Evolutionary conservation across 208 protist species (phyloP), one percentile per base, ranked within the genome.

Genomic region (Wallacemonas rigidus): DNA sequence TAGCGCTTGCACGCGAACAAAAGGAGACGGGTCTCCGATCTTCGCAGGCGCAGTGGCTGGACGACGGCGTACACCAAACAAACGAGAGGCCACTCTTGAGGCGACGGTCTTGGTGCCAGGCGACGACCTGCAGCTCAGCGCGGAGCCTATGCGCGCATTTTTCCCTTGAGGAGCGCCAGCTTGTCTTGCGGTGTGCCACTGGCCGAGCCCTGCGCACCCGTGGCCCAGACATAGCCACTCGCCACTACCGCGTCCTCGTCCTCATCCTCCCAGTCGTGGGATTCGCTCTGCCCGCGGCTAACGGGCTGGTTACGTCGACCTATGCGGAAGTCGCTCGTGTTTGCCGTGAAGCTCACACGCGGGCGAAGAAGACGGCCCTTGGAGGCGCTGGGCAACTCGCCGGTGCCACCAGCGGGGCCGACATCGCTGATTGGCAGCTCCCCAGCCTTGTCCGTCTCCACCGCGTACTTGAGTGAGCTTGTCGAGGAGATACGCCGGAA

Each of bases 341-440:
- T 57, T 3, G 47, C 67, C 12, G 67, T 48, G 51, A 71, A 71
- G 67, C 67, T 71, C 7, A 71, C 67, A 26, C 67, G 67, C 48
- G 48, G 53, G 15, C 67, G 48, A 4, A 65, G 7, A 3, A 41
- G 8, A 6, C 60, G 60, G 15, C 43, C 41, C 40, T 51, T 65
- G 41, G 7, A 2, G 17, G 36, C 39, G 8, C n/a, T 48, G 4
- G 60, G 60, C 5, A 65, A 6, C 60, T 65, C 60, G 7, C 60
- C 40, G 4, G 60, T 48, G 17, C 60, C 60, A n/a, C 14, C 7
- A 15, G 4, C 4, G 36, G n/a, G 11, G 39, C 11, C 60, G 8
- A 12, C 45, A 1, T 12, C 45, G 12, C 8, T 14, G 45, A 12
- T 14, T 12, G 6, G 45, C 45, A 0, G 45, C 8, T 50, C 45